Conservation (phyloP, 2,329 filamentous ascomycete genomes). For the Hymenoscyphus occultus region DNA sequence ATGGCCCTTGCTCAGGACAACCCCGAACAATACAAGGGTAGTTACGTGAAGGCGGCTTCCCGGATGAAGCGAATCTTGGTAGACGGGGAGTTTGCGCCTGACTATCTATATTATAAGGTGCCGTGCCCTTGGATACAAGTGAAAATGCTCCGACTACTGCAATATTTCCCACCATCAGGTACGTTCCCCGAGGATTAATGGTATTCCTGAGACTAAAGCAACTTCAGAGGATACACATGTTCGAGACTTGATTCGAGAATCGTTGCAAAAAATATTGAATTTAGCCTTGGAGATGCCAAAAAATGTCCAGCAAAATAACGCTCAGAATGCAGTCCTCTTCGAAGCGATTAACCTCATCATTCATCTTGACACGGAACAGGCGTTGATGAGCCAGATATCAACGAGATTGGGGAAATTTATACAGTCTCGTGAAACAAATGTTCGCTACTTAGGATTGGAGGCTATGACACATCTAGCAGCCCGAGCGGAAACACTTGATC, state of each 20-base stretch:
- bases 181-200: slow-evolving; percentile 35
- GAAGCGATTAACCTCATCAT: slow-evolving; percentile 99
- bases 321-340: slow-evolving; percentile 95
- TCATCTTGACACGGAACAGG: slow-evolving; percentile 91
- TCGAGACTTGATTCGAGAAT: slow-evolving; percentile 86
- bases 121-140: slow-evolving; percentile 98
- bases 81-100: slow-evolving; percentile 81
- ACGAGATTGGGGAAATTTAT: slow-evolving; percentile 90
- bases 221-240: slow-evolving; percentile 83
- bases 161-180: slow-evolving; percentile 96
- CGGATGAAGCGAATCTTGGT: slow-evolving; percentile 86
- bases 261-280: slow-evolving; percentile 86
- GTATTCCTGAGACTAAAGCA: slow-evolving; percentile 14
- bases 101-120: slow-evolving; percentile 99
- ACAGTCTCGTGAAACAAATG: slow-evolving; percentile 93
- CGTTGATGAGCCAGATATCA: slow-evolving; percentile 94
- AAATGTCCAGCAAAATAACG: slow-evolving; percentile 99
- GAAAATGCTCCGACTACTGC: slow-evolving; percentile 84
- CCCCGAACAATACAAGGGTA: slow-evolving; percentile 88
- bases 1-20: slow-evolving; percentile 94
- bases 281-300: slow-evolving; percentile 90
- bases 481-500: slow-evolving; percentile 87
- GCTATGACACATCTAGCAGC: slow-evolving; percentile 98
- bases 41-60: slow-evolving; percentile 89
- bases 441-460: slow-evolving; percentile 90